Evolutionary conservation across 2,329 filamentous ascomycete genomes (phyloP), one percentile per base, ranked within the genome.

Genomic region (Exophiala viscosa): DNA sequence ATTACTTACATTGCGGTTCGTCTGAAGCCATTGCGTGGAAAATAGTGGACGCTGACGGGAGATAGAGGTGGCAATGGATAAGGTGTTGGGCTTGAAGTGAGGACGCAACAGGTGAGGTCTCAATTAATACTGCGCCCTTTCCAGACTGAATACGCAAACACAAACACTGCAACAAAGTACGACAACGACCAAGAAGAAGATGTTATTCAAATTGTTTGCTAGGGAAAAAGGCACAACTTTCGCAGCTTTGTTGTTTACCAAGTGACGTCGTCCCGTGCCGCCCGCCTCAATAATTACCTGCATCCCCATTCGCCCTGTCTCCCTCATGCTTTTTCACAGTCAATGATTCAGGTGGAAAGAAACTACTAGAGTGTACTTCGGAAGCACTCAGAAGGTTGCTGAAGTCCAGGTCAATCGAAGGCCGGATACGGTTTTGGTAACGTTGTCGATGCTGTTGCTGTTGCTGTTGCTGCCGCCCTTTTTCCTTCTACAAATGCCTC

Each of bases 1-100:
- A n/a, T n/a, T n/a, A n/a, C 46, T 28, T 42, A 50, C 52, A 41
- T 50, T 54, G 41, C 38, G 52, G 52, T 15, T 20, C 35, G 15
- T 52, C 36, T 35, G 53, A 14, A 33, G 41, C 35, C 52, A 54
- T 54, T 5, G 28, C 39, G 36, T 18, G 32, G 42, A 17, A 11
- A n/a, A 20, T 28, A 33, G 17, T 11, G 34, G 23, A 2, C 9
- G 13, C 8, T 34, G 10, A 38, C 4, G 34, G 34, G 23, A 10
- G 10, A n/a, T 33, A 17, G 23, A 33, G 15, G 18, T 18, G 14
- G 32, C 10, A 13, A 17, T 10, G 23, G 15, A 6, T 43, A 42
- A 28, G 33, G 31, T 10, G 17, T 5, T 7, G 23, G 23, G 34
- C 23, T 18, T 15, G 8, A 38, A 39, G 33, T 15, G 13, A 23